These are phyloP conservation scores for Adansonia rubrostipa DNA, from an alignment of 441 rosid genomes.

Conservation along the genomic window DNA sequence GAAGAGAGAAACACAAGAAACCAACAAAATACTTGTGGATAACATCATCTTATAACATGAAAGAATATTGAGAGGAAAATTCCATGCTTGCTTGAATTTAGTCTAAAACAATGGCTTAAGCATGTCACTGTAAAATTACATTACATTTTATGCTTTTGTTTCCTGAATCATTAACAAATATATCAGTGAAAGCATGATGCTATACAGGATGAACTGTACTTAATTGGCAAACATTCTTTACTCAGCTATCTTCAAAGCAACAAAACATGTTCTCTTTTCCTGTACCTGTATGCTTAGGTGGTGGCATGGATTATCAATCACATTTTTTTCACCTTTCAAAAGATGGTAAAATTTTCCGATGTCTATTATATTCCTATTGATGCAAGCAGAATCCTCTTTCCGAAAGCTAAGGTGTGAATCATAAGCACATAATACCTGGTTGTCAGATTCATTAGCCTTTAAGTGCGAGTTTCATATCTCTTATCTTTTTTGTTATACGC, in stretches of 20 bases:
- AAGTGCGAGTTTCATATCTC: neutral
- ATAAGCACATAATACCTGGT: neutral
- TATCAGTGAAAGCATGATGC: neutral
- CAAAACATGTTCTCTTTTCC: neutral
- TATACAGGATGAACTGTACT: too few relatives aligned
- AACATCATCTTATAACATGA: neutral
- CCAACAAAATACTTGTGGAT: neutral
- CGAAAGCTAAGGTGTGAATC: neutral
- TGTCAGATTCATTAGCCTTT: neutral
- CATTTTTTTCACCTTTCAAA: too few relatives aligned
- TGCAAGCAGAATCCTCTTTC: too few relatives aligned
- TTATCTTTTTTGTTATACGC: neutral
- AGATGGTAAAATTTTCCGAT: too few relatives aligned
- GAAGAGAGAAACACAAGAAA: neutral
- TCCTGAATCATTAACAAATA: neutral
- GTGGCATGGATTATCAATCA: too few relatives aligned
- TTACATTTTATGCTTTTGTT: too few relatives aligned
- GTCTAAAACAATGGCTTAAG: neutral
- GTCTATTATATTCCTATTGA: too few relatives aligned
- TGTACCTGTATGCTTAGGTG: too few relatives aligned
- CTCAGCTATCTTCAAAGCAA: neutral
- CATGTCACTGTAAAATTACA: neutral
- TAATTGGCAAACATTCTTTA: neutral
- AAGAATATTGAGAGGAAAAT: conserved; percentile 7
- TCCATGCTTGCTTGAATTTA: neutral